Percentiles rank a stretch among this genome's conserved stretches.
Evolutionary conservation across 108 stramenopile species (phyloP).

Genomic region (Pseudonitzschia multistriata): DNA sequence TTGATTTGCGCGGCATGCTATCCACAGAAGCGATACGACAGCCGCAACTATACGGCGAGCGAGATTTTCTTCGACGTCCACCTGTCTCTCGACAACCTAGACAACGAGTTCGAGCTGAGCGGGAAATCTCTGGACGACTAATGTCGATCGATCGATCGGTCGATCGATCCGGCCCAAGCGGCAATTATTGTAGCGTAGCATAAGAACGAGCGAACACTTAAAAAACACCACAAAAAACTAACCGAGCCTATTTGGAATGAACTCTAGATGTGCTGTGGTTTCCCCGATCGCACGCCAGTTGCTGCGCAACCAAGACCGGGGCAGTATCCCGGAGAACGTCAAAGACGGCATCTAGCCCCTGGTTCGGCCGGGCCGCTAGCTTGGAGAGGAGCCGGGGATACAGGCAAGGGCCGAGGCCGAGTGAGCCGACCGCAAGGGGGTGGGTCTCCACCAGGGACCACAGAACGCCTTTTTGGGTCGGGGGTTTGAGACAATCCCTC

Average conservation of each 20-base stretch:
- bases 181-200: too few relatives aligned
- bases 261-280: too few relatives aligned
- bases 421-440: conserved; percentile 25
- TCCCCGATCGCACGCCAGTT: too few relatives aligned
- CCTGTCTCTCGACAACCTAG: conserved; percentile 35
- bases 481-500: neutral
- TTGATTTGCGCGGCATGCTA: neutral
- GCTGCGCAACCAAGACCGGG: too few relatives aligned
- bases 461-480: conserved; percentile 1
- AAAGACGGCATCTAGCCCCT: neutral
- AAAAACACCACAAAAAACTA: too few relatives aligned
- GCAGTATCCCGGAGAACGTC: conserved; percentile 8
- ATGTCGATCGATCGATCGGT: too few relatives aligned
- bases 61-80: conserved; percentile 68
- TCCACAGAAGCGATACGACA: conserved; percentile 50
- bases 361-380: neutral
- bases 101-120: conserved; percentile 53
- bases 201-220: too few relatives aligned
- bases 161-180: too few relatives aligned
- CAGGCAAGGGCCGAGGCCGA: conserved; percentile 27
- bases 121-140: conserved; percentile 43
- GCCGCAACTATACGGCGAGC: conserved; percentile 45
- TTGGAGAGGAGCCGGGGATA: conserved; percentile 24
- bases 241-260: too few relatives aligned
- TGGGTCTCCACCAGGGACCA: conserved; percentile 17